These are phyloP conservation scores for Rhododendron kiyosumense DNA, from an alignment of 148 eudicot species.

Conservation along the genomic window DNA sequence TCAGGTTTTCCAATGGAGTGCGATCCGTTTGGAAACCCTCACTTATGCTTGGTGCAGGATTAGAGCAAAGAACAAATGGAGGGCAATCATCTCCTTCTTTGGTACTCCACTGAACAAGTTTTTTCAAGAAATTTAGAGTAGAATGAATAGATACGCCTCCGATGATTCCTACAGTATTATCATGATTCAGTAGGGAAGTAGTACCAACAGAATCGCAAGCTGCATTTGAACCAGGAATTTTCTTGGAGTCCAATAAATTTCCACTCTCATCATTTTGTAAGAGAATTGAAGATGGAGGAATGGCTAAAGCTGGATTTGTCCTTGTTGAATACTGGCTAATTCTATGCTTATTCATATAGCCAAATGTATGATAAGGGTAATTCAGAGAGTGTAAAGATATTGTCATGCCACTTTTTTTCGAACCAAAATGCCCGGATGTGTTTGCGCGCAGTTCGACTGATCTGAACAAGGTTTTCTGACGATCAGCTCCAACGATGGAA, in stretches of 20 bases:
- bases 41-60: constrained; percentile 35
- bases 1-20: constrained; percentile 33
- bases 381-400: constrained; percentile 27
- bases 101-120: constrained; percentile 37
- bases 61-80: constrained; percentile 64
- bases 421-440: neutral
- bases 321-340: constrained; percentile 10
- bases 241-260: constrained; percentile 17
- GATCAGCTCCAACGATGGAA: neutral
- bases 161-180: constrained; percentile 53
- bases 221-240: constrained; percentile 9
- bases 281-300: constrained; percentile 20
- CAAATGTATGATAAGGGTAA: constrained; percentile 16
- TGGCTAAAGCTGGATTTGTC: constrained; percentile 21
- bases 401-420: neutral
- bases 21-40: constrained; percentile 27
- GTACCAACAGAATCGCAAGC: constrained; percentile 6
- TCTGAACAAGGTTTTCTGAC: neutral
- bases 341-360: constrained; percentile 15
- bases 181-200: constrained; percentile 31
- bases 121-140: constrained; percentile 47
- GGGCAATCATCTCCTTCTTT: constrained; percentile 33
- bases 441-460: neutral
- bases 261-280: constrained; percentile 18
- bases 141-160: constrained; percentile 52